These are phyloP conservation scores for Apiospora malaysiana DNA, from an alignment of 2,329 filamentous ascomycete species.

Conservation along the genomic window DNA sequence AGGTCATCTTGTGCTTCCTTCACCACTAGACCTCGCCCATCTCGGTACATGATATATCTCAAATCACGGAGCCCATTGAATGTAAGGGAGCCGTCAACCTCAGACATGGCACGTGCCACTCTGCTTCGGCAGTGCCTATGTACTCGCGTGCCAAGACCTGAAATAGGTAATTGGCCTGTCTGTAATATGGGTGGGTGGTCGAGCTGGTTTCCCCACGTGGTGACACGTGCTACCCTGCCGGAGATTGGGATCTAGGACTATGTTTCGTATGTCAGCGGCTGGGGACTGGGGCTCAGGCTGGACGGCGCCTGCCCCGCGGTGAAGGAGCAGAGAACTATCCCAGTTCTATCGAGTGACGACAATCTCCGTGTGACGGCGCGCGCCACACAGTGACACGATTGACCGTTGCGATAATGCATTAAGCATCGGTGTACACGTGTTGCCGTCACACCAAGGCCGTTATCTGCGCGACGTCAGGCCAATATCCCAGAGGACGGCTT, in stretches of 20 bases:
- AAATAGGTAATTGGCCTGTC: neutral
- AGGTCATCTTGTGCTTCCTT: neutral
- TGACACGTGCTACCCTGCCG: neutral
- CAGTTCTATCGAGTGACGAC: neutral
- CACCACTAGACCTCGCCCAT: neutral
- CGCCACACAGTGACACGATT: neutral
- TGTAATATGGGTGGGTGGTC: neutral
- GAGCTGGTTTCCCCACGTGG: neutral
- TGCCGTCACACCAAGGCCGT: slow-evolving; percentile 2
- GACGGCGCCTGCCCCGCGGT: neutral
- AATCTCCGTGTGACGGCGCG: neutral
- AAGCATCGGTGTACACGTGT: slow-evolving; percentile 20
- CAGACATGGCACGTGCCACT: neutral
- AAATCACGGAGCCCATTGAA: neutral
- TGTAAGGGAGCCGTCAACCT: neutral
- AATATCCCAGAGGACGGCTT: neutral
- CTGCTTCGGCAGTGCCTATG: neutral
- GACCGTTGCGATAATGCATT: neutral
- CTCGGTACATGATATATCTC: neutral
- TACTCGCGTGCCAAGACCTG: neutral
- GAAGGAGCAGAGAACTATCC: neutral
- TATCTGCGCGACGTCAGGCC: slow-evolving; percentile 13
- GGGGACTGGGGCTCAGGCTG: neutral
- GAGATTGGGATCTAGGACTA: neutral
- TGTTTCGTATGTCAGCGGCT: neutral